Evolutionary conservation across 345 rosid species (phyloP), one percentile per base, ranked within the genome.

Genomic region (Acer negundo): DNA sequence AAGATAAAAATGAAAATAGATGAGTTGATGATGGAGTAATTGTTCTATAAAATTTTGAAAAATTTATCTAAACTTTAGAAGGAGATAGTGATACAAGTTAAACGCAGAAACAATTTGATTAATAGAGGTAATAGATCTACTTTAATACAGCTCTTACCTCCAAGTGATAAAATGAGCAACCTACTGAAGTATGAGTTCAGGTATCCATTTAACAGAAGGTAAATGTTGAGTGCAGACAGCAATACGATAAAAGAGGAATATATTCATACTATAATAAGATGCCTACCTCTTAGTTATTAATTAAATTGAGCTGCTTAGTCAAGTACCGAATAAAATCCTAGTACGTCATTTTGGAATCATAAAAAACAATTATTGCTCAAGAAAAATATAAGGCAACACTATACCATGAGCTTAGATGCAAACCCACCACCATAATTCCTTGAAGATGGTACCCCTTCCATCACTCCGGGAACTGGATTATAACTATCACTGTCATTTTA

Each of bases 391-490:
- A 56, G 24, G 67, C 19, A n/a, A 26, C 44, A 31, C 42, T 38
- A 72, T 82, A 93, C 99, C 99, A 95, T 93, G 47, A 95, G 95
- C 80, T 89, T 92, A 62, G 93, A 72, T 70, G 97, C 81, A 71
- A 95, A 95, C 35, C 99, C 99, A 1, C 98, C 96, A 55, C 40
- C 80, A 72, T 95, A 95, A 75, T 93, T 86, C 80, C 86, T 86
- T 53, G 98, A 84, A 85, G 99, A 89, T 0, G 98, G 99, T 85
- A 93, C 96, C 31, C 97, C 93, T 87, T 87, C 82, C 99, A 93
- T 92, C 65, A 93, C 98, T 78, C 99, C 99, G 24, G 99, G 99
- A 85, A 93, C 98, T 76, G 97, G 99, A 78, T 95, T 95, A 70
- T 95, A 93, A 67, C 84, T 75, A 80, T 93, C 99, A 58, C 99